Percentiles rank a stretch among this genome's conserved stretches.
Evolutionary conservation across 345 rosid genomes (phyloP).

Genomic region (Cardamine chenopodiifolia): DNA sequence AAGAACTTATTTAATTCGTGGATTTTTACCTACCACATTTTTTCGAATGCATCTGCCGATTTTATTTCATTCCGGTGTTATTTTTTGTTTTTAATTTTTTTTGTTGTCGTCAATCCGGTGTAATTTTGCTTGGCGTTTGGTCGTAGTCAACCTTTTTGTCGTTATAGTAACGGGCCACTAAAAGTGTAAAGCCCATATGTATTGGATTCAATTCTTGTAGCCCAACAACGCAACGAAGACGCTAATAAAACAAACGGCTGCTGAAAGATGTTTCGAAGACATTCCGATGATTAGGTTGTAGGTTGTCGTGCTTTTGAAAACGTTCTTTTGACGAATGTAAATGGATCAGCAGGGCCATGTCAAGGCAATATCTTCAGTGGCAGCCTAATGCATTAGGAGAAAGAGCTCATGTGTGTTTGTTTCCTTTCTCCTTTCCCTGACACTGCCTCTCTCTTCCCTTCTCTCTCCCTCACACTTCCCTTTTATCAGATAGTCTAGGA

Average conservation of each 20-base stretch:
- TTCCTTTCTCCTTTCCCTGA: slow-evolving; percentile 99
- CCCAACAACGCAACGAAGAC: slow-evolving; percentile 3
- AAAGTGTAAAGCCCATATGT: background rate
- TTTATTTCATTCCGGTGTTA: background rate
- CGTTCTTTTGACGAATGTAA: slow-evolving; percentile 86
- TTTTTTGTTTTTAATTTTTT: too few relatives aligned
- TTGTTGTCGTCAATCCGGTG: too few relatives aligned
- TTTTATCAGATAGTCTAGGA: slow-evolving; percentile 44
- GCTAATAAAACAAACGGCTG: slow-evolving; percentile 7
- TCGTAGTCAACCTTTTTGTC: too few relatives aligned
- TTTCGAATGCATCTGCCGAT: background rate
- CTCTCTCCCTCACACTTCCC: slow-evolving; percentile 80
- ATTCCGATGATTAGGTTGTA: slow-evolving; percentile 68
- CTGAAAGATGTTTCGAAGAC: slow-evolving; percentile 46
- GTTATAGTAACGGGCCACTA: background rate
- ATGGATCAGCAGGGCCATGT: slow-evolving; percentile 99
- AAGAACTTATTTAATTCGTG: background rate
- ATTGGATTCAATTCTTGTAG: background rate
- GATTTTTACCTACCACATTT: too few relatives aligned
- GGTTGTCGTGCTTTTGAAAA: slow-evolving; percentile 66
- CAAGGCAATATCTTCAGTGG: slow-evolving; percentile 99
- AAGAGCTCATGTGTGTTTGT: slow-evolving; percentile 99
- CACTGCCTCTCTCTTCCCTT: slow-evolving; percentile 89
- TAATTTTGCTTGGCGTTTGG: too few relatives aligned
- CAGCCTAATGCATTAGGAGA: slow-evolving; percentile 98